Conservation (phyloP, 129 eudicot genomes). For the Erigeron canadensis region DNA sequence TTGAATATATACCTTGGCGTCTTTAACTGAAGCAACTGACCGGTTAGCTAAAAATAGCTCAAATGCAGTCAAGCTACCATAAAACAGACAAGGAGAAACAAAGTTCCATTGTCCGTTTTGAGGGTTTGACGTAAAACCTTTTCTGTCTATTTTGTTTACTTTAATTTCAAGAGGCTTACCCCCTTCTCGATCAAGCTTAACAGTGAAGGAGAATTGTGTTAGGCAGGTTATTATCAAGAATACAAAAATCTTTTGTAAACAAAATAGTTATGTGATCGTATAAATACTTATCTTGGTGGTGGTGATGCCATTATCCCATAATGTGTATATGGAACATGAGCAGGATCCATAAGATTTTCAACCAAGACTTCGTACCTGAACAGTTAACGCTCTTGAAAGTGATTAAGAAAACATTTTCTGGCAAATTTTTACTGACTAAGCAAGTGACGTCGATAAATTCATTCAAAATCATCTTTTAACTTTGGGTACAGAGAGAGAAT, state of each 20-base stretch:
- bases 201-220: slow-evolving; percentile 47
- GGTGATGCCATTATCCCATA: slow-evolving; percentile 46
- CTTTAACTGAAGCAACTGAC: background rate
- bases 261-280: background rate
- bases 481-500: no score
- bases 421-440: no score
- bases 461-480: no score
- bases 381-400: no score
- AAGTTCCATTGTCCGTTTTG: slow-evolving; percentile 35
- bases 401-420: no score
- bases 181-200: slow-evolving; percentile 77
- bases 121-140: slow-evolving; percentile 57
- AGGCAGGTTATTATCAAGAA: slow-evolving; percentile 21
- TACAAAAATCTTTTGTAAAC: background rate
- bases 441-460: no score
- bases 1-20: background rate
- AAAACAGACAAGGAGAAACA: slow-evolving; percentile 62
- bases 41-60: slow-evolving; percentile 22
- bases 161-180: slow-evolving; percentile 62
- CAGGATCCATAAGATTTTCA: slow-evolving; percentile 84
- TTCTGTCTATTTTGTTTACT: slow-evolving; percentile 41
- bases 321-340: slow-evolving; percentile 83
- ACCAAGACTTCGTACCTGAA: slow-evolving; percentile 27
- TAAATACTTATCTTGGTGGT: slow-evolving; percentile 39
- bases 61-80: slow-evolving; percentile 32